Conservation (phyloP, 495 filamentous ascomycete genomes). For the Entonaema liquescens region DNA sequence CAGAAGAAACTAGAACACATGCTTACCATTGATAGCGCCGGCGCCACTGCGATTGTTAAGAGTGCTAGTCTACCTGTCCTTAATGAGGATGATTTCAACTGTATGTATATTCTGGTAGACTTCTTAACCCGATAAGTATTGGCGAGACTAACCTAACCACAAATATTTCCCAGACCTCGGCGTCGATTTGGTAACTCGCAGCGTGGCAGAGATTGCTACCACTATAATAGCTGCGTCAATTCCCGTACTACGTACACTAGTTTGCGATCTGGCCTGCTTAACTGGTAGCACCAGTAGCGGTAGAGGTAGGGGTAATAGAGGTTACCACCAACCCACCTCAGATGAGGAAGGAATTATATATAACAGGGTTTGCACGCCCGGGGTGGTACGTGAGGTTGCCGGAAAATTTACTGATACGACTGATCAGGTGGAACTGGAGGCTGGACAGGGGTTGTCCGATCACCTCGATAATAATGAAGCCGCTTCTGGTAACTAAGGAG, state of each 20-base stretch:
- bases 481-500: no score
- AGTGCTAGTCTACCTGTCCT: slow-evolving; percentile 26
- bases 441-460: no score
- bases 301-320: not conserved
- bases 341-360: not conserved
- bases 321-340: not conserved
- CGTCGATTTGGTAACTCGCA: slow-evolving; percentile 38
- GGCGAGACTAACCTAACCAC: not conserved
- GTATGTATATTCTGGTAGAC: slow-evolving; percentile 23
- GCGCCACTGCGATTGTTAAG: slow-evolving; percentile 44
- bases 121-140: no score
- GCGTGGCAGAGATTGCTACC: slow-evolving; percentile 41
- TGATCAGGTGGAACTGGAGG: not conserved
- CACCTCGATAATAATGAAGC: no score
- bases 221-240: slow-evolving; percentile 48
- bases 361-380: not conserved
- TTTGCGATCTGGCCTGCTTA: slow-evolving; percentile 24
- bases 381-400: not conserved
- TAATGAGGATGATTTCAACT: slow-evolving; percentile 39
- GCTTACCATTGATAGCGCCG: slow-evolving; percentile 36
- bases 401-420: not conserved
- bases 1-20: not conserved
- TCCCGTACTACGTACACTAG: slow-evolving; percentile 43
- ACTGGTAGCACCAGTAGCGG: not conserved
- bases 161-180: not conserved